These are phyloP conservation scores for Amanita polypyramis DNA, from an alignment of 768 basidiomycete species.

Conservation along the genomic window DNA sequence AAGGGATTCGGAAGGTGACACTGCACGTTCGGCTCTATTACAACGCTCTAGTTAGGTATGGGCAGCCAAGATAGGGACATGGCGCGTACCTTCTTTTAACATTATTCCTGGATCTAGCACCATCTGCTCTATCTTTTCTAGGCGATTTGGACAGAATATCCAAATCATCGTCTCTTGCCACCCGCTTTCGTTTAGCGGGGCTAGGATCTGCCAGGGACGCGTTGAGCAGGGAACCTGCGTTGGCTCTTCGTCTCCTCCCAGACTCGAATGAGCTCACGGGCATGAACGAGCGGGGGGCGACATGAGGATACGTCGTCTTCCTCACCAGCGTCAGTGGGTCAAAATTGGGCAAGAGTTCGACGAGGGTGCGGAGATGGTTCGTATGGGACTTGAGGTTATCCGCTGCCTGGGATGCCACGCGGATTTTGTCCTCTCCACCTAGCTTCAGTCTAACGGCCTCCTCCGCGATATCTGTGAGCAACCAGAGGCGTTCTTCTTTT, in stretches of 20 bases:
- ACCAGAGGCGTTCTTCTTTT: constrained; percentile 71
- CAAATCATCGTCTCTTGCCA: no score
- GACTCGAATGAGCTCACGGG: constrained; percentile 51
- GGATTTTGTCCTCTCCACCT: constrained; percentile 96
- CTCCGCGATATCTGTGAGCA: constrained; percentile 89
- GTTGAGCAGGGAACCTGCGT: no score
- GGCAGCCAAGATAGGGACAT: background rate
- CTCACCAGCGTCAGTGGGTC: constrained; percentile 46
- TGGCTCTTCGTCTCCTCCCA: constrained; percentile 43
- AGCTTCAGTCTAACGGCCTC: constrained; percentile 86
- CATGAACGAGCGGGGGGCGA: constrained; percentile 57
- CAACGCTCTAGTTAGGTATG: background rate
- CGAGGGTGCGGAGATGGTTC: constrained; percentile 48
- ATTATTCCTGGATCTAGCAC: constrained; percentile 14
- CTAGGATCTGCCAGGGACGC: no score
- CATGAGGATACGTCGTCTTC: constrained; percentile 67
- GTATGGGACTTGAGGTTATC: constrained; percentile 71
- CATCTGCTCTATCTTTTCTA: background rate
- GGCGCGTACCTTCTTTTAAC: no score
- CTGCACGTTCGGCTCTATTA: constrained; percentile 42
- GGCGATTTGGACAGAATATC: no score
- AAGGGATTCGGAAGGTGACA: constrained; percentile 35
- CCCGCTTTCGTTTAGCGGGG: no score
- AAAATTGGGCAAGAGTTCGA: constrained; percentile 54
- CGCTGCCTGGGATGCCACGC: constrained; percentile 84